A percentile compares a stretch with the other conserved stretches of the same genome.
Evolutionary conservation across 805 yeast genomes (phyloP).

Genomic region (Candida lessepsii): DNA sequence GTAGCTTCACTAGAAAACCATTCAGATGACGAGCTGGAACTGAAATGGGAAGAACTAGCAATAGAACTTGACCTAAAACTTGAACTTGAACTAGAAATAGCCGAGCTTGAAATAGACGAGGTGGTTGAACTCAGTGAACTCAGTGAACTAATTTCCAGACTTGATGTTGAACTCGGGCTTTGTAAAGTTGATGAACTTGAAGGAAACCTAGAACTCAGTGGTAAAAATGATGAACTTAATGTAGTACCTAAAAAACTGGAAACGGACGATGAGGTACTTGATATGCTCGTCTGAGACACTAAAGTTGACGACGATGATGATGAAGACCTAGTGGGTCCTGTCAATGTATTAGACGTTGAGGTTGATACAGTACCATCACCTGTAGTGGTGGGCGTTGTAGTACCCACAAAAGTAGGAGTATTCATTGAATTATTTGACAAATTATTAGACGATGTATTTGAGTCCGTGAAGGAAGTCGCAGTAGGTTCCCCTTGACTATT

Average conservation of each 20-base stretch:
- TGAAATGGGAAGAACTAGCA: not conserved
- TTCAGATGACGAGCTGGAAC: too few species aligned
- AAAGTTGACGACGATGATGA: not conserved
- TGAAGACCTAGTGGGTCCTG: not conserved
- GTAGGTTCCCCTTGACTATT: not conserved
- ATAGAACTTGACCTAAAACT: not conserved
- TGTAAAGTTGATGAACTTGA: not conserved
- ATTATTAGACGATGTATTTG: conserved; percentile 7
- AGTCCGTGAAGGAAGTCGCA: not conserved
- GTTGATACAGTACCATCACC: not conserved
- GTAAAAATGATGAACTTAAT: too few species aligned
- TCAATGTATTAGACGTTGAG: not conserved
- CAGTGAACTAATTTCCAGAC: not conserved
- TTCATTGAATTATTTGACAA: conserved; percentile 2
- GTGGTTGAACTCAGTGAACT: not conserved
- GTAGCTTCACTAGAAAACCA: not conserved
- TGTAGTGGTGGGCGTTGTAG: not conserved
- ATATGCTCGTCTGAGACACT: not conserved
- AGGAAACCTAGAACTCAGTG: too few species aligned
- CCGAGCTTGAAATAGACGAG: not conserved
- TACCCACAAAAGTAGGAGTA: not conserved
- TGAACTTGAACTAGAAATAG: conserved; percentile 1
- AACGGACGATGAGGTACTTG: too few species aligned
- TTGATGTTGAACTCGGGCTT: not conserved
- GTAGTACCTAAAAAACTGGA: too few species aligned